phyloP scores from a whole-genome alignment of 1,284 basidiomycete species.

The Trichosporon inkin region DNA sequence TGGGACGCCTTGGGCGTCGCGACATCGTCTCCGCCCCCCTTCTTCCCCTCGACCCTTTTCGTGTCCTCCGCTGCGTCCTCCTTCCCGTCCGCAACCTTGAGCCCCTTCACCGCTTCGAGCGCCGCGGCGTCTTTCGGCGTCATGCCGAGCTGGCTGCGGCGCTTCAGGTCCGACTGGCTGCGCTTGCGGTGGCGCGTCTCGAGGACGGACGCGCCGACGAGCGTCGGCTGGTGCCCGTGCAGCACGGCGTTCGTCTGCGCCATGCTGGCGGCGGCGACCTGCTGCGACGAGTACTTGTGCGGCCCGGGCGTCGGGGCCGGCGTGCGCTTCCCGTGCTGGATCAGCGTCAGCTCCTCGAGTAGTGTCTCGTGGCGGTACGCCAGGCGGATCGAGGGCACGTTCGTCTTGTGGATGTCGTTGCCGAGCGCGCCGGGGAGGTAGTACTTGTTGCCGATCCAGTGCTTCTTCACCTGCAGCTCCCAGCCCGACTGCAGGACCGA shows the following conservation, averaged over 20 bases:
- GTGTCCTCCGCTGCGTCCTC: too few species aligned
- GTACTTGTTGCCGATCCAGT: conserved; percentile 90
- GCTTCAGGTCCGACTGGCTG: conserved; percentile 18
- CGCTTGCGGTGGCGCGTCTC: conserved; percentile 32
- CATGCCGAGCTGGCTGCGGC: conserved; percentile 13
- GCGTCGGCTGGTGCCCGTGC: conserved; percentile 9
- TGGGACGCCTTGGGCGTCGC: too few species aligned
- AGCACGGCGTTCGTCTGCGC: conserved; percentile 18
- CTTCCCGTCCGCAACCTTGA: neutral
- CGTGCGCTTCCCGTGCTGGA: conserved; percentile 38
- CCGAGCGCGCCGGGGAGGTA: conserved; percentile 81
- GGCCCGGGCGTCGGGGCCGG: conserved; percentile 39
- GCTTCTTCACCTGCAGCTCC: conserved; percentile 97
- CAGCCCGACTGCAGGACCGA: conserved; percentile 95
- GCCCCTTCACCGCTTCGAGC: neutral
- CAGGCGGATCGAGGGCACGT: conserved; percentile 87
- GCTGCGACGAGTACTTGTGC: neutral
- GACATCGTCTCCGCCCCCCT: too few species aligned
- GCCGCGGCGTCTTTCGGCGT: neutral
- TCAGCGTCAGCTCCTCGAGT: conserved; percentile 65
- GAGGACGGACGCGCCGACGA: conserved; percentile 31
- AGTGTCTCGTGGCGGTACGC: conserved; percentile 86
- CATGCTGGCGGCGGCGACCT: conserved; percentile 22
- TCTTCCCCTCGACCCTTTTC: too few species aligned
- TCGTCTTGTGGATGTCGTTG: conserved; percentile 94